Percentiles rank a stretch among this genome's conserved stretches.
Conservation (phyloP, 805 yeast species). For the Ascoidea asiatica region DNA sequence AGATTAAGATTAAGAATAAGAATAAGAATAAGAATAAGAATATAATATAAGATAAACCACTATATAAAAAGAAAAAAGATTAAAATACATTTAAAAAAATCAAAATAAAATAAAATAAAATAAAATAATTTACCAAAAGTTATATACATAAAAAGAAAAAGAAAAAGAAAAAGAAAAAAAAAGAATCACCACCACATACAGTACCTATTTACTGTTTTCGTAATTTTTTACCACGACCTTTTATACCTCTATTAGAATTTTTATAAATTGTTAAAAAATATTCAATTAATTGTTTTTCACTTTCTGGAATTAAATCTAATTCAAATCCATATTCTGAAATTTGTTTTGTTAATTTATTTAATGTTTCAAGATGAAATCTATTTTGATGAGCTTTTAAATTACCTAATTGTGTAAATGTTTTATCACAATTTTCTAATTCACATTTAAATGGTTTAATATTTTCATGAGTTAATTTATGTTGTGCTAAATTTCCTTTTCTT, state of each 20-base stretch:
- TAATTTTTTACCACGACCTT: slow-evolving; percentile 65
- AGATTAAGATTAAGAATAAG: no score
- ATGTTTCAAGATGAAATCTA: slow-evolving; percentile 64
- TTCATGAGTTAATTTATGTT: slow-evolving; percentile 74
- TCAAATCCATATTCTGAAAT: slow-evolving; percentile 50
- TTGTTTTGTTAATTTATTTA: slow-evolving; percentile 51
- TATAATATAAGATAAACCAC: no score
- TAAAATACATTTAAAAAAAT: no score
- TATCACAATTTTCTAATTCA: slow-evolving; percentile 67
- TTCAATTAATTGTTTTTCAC: slow-evolving; percentile 55
- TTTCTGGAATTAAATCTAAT: slow-evolving; percentile 32
- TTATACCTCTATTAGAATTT: slow-evolving; percentile 81
- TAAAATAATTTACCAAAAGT: not conserved
- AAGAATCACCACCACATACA: no score
- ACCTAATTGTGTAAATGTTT: slow-evolving; percentile 83
- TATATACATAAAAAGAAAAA: no score
- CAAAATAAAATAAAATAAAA: not conserved
- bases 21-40: no score
- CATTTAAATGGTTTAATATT: slow-evolving; percentile 70
- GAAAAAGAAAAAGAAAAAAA: not conserved
- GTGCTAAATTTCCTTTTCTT: slow-evolving; percentile 83
- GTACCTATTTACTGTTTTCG: no score
- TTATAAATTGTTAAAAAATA: slow-evolving; percentile 77
- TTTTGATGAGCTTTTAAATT: slow-evolving; percentile 91
- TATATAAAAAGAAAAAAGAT: no score